Conservation (phyloP, 2,329 filamentous ascomycete species). For the Coniochaeta sp. region DNA sequence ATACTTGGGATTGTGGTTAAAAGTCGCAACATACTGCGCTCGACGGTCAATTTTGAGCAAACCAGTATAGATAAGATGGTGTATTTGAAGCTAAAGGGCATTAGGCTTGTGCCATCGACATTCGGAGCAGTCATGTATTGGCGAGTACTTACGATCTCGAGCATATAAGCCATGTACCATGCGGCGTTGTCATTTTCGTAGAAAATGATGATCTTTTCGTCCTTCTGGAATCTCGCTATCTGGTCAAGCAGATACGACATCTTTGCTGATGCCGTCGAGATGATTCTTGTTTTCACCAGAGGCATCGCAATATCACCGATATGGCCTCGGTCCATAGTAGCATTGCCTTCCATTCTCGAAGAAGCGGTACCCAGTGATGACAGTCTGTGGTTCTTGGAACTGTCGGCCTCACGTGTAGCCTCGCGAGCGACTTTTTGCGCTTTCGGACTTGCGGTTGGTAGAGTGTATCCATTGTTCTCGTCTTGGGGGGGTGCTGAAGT, state of each 20-base stretch:
- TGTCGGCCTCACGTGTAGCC: not conserved
- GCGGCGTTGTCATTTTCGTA: slow-evolving; percentile 85
- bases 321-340: slow-evolving; percentile 3
- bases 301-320: slow-evolving; percentile 30
- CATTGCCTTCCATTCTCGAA: not conserved
- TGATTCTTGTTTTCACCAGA: slow-evolving; percentile 51
- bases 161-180: slow-evolving; percentile 73
- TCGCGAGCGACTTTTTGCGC: not conserved
- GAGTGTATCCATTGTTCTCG: not conserved
- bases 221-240: slow-evolving; percentile 57
- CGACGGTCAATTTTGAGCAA: slow-evolving; percentile 52
- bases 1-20: slow-evolving; percentile 62
- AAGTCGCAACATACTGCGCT: slow-evolving; percentile 69
- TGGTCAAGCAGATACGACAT: slow-evolving; percentile 76
- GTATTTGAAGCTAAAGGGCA: slow-evolving; percentile 39
- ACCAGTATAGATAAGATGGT: slow-evolving; percentile 61
- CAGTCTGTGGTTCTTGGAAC: not conserved
- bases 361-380: not conserved
- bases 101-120: not conserved
- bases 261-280: slow-evolving; percentile 82
- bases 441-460: not conserved
- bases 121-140: not conserved
- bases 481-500: not conserved
- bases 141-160: slow-evolving; percentile 55
- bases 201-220: slow-evolving; percentile 86